These are phyloP conservation scores for Pelargonium fulgidum DNA, from an alignment of 441 rosid species.

Conservation along the genomic window DNA sequence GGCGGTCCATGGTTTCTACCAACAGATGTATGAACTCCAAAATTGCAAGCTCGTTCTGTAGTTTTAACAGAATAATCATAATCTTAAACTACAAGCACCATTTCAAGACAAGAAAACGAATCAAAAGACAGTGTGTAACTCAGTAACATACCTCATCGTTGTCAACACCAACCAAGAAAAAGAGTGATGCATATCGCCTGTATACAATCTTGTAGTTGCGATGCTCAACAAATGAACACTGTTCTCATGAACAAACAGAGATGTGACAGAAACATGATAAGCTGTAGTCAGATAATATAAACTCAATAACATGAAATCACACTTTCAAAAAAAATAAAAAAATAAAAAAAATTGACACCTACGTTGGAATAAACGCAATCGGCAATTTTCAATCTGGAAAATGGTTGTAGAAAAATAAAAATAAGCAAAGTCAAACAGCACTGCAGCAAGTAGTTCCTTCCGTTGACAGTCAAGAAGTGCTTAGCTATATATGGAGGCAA, in stretches of 20 bases:
- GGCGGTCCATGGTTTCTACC: constrained; percentile 22
- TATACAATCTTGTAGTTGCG: constrained; percentile 93
- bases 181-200: constrained; percentile 88
- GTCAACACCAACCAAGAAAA: constrained; percentile 93
- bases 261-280: not conserved
- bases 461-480: too few relatives aligned
- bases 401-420: too few relatives aligned
- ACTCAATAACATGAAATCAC: not conserved
- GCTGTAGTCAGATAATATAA: not conserved
- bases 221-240: constrained; percentile 98
- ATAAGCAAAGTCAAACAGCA: too few relatives aligned
- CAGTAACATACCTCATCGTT: constrained; percentile 70
- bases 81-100: not conserved
- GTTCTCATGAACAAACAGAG: constrained; percentile 15
- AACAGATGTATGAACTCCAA: constrained; percentile 88
- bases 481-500: too few relatives aligned
- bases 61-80: not conserved
- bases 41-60: constrained; percentile 87
- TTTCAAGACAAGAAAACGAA: not conserved
- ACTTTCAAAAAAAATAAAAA: not conserved
- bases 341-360: too few relatives aligned
- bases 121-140: constrained; percentile 13
- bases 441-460: too few relatives aligned
- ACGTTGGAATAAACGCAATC: too few relatives aligned
- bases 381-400: too few relatives aligned